These are phyloP conservation scores for Neurospora terricola DNA, from an alignment of 495 filamentous ascomycete genomes.

Conservation along the genomic window DNA sequence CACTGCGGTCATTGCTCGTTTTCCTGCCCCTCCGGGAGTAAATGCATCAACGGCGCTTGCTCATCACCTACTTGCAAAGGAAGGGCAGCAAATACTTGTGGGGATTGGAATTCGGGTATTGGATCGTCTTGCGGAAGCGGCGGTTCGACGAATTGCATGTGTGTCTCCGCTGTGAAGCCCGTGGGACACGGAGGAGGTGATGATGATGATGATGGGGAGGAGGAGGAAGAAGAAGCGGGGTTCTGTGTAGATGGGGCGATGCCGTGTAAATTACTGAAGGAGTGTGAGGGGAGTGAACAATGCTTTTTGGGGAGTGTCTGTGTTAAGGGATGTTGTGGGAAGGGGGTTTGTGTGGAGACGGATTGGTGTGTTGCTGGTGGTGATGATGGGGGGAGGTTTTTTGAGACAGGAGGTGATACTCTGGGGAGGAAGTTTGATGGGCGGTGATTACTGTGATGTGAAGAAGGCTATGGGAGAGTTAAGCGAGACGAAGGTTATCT, in stretches of 20 bases:
- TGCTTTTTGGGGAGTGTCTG: background rate
- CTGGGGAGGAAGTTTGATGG: background rate
- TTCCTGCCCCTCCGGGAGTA: background rate
- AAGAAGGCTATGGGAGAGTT: background rate
- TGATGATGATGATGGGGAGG: too few species aligned
- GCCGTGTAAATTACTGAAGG: background rate
- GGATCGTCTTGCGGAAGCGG: background rate
- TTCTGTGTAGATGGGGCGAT: background rate
- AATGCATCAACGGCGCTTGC: background rate
- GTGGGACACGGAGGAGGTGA: too few species aligned
- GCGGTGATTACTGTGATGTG: background rate
- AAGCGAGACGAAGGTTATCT: background rate
- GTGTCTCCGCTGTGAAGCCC: background rate
- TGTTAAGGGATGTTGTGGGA: background rate
- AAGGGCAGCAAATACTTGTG: background rate
- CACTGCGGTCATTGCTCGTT: background rate
- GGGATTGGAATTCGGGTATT: background rate
- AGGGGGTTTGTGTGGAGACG: background rate
- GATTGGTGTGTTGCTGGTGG: background rate
- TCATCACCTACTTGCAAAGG: background rate
- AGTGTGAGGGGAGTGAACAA: background rate
- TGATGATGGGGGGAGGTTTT: background rate
- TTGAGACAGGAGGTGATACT: background rate
- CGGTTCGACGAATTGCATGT: background rate
- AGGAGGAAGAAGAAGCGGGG: background rate